Evolutionary conservation across 1,284 basidiomycete genomes (phyloP), one percentile per base, ranked within the genome.

Genomic region (Malassezia sympodialis): DNA sequence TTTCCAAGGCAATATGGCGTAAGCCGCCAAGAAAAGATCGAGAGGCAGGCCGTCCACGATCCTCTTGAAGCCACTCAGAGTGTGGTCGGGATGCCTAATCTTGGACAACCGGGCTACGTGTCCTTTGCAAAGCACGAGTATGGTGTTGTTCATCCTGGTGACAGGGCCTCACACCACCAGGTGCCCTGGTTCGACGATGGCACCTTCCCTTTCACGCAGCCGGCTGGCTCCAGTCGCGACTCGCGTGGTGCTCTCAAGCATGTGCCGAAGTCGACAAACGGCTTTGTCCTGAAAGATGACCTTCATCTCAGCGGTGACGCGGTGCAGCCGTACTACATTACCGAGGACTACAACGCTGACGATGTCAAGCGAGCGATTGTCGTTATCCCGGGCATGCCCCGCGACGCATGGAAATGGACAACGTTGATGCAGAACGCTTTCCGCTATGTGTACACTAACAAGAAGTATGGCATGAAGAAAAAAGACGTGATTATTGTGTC

Each of bases 401-500:
- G 69, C 14, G 69, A 73, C 47, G 62, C 56, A 21, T 73, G 69
- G 69, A 69, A 66, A 51, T 67, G 66, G 49, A 67, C 63, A 21
- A 62, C 58, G 37, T 51, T 67, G 21, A 48, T 69, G 8, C 55
- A 66, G 28, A 66, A 70, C 30, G 63, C 66, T 6, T 24, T 58
- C 17, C 53, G 66, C 12, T 67, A 62, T 7, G 26, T 19, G 11
- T 31, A 56, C 2, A 42, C 58, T 8, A 11, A 47, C 24, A 40
- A 41, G 24, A 42, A 53, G 19, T 23, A 14, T 11, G 34, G 35
- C 23, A 60, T 67, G 5, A 50, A 59, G 37, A 52, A 59, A 26
- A 56, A 61, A 14, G 31, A 58, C 10, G 61, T 70, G 15, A 42
- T 68, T 14, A 65, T 72, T 39, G 24, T 68, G 2, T 63, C 63